Percentiles rank a stretch among this genome's conserved stretches.
Evolutionary conservation across 768 basidiomycete species (phyloP).

Genomic region (Saitozyma sp.): DNA sequence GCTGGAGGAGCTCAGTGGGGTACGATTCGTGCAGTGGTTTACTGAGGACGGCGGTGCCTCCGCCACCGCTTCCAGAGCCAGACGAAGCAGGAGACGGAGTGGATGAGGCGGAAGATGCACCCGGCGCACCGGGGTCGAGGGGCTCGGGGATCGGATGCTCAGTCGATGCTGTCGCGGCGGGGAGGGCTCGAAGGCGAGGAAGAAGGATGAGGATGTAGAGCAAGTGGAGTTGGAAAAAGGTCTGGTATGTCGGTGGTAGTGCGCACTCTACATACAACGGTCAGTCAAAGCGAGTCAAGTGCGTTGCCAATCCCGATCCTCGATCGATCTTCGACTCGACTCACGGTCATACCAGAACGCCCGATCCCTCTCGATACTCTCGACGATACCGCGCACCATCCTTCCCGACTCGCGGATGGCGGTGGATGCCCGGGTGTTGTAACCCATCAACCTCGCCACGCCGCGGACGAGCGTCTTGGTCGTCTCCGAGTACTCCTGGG

Average conservation of each 20-base stretch:
- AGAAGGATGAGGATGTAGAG: conserved; percentile 89
- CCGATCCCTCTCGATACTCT: conserved; percentile 53
- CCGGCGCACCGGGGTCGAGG: conserved; percentile 16
- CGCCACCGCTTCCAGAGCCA: too few relatives aligned
- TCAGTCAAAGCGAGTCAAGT: background rate
- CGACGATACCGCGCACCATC: conserved; percentile 55
- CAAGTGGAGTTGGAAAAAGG: conserved; percentile 93
- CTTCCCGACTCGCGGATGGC: conserved; percentile 55
- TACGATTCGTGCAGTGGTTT: conserved; percentile 54
- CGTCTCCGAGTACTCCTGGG: conserved; percentile 36
- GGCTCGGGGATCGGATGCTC: conserved; percentile 33
- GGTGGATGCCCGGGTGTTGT: conserved; percentile 53
- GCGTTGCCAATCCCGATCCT: background rate
- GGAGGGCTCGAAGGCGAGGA: conserved; percentile 78
- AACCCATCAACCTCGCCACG: conserved; percentile 55
- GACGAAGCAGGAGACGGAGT: conserved; percentile 5
- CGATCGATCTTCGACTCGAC: conserved; percentile 13
- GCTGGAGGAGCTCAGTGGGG: conserved; percentile 81
- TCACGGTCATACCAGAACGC: conserved; percentile 56
- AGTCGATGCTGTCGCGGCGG: conserved; percentile 56
- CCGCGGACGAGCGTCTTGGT: conserved; percentile 43
- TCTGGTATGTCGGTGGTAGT: conserved; percentile 89
- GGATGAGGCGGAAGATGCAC: conserved; percentile 10
- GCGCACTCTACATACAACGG: conserved; percentile 63
- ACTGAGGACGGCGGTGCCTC: conserved; percentile 10